A percentile compares a stretch with the other conserved stretches of the same genome.
Conservation (phyloP, 257 asterid species). For the Prunella vulgaris region DNA sequence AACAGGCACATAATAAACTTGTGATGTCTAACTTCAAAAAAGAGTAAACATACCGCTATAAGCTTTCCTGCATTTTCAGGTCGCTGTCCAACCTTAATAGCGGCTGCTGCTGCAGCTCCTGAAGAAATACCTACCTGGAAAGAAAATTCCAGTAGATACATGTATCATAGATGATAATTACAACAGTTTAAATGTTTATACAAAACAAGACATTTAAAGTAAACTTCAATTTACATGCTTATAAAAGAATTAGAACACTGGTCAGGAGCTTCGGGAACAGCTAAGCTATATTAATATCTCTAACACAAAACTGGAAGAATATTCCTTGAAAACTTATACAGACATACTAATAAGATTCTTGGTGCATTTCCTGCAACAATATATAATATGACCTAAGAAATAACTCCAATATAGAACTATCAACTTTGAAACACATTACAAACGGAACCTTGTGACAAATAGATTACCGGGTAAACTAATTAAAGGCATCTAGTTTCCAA, state of each 20-base stretch:
- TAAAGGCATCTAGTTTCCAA: neutral
- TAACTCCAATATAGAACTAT: neutral
- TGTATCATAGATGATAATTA: neutral
- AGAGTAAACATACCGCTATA: slow-evolving; percentile 55
- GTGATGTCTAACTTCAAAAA: neutral
- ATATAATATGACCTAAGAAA: neutral
- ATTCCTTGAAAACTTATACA: neutral
- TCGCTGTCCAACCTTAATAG: slow-evolving; percentile 75
- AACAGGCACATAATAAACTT: neutral
- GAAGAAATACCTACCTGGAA: slow-evolving; percentile 94
- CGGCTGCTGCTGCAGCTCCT: slow-evolving; percentile 99
- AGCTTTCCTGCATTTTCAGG: slow-evolving; percentile 98
- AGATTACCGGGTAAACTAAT: neutral
- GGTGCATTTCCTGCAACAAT: neutral
- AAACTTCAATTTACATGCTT: neutral
- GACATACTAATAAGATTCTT: neutral
- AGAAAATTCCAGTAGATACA: slow-evolving; percentile 10
- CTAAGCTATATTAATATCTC: no score
- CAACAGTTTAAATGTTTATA: no score
- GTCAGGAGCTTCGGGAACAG: no score
- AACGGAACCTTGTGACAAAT: neutral
- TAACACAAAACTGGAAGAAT: no score
- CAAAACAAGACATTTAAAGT: neutral
- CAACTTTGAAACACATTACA: neutral
- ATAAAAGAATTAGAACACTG: neutral